These are phyloP conservation scores for Obelidium mucronatum DNA, from an alignment of 192 early-diverging fungal species.

Conservation along the genomic window DNA sequence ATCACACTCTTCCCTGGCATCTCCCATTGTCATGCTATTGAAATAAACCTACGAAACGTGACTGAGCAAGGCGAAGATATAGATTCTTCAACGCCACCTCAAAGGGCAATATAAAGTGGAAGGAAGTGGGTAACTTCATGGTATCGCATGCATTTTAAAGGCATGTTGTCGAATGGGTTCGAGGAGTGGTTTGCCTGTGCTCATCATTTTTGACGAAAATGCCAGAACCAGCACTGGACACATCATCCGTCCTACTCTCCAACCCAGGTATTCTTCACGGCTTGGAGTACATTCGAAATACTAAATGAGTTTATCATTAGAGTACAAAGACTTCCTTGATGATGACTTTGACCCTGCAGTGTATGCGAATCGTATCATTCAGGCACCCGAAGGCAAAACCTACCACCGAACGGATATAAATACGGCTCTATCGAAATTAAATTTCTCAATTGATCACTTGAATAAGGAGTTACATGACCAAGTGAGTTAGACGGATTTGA, in stretches of 20 bases:
- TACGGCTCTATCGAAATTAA: slow-evolving; percentile 69
- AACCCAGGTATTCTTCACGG: slow-evolving; percentile 5
- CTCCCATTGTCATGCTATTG: too few relatives aligned
- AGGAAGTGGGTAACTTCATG: too few relatives aligned
- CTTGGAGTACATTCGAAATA: too few relatives aligned
- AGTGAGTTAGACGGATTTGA: too few relatives aligned
- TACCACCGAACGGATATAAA: slow-evolving; percentile 67
- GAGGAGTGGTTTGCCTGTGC: too few relatives aligned
- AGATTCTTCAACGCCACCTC: too few relatives aligned
- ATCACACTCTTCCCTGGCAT: too few relatives aligned
- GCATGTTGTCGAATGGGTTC: too few relatives aligned
- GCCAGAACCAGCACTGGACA: background rate
- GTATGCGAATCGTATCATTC: slow-evolving; percentile 73
- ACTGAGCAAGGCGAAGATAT: too few relatives aligned
- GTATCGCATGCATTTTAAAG: too few relatives aligned
- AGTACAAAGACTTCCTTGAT: slow-evolving; percentile 69
- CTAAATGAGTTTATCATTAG: too few relatives aligned
- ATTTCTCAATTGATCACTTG: slow-evolving; percentile 75
- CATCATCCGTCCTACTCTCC: background rate
- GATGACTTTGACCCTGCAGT: slow-evolving; percentile 72
- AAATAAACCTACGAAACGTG: background rate
- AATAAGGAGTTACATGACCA: slow-evolving; percentile 79
- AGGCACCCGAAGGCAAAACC: slow-evolving; percentile 56
- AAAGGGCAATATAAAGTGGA: too few relatives aligned
- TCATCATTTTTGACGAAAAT: background rate